phyloP scores from a whole-genome alignment of 768 basidiomycete species.

The Suillus occidentalis region DNA sequence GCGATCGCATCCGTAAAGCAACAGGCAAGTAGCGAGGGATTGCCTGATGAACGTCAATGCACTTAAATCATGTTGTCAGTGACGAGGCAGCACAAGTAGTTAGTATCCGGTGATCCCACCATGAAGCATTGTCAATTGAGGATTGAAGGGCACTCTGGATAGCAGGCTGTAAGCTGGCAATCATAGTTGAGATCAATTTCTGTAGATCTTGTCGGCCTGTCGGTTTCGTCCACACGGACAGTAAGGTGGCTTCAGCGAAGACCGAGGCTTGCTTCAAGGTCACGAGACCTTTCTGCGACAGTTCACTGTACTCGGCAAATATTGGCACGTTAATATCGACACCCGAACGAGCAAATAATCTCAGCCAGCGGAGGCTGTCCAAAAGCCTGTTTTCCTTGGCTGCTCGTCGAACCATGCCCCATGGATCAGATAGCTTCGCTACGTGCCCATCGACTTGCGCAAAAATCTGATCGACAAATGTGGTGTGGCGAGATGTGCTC shows the following conservation, averaged over 20 bases:
- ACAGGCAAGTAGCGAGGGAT: constrained; percentile 59
- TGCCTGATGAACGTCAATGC: constrained; percentile 55
- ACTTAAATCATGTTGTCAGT: constrained; percentile 1
- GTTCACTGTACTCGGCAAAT: constrained; percentile 47
- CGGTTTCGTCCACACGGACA: constrained; percentile 62
- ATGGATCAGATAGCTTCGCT: constrained; percentile 46
- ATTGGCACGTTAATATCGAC: constrained; percentile 57
- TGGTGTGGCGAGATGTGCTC: constrained; percentile 39
- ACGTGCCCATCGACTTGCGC: constrained; percentile 30
- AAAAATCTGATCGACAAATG: constrained; percentile 32
- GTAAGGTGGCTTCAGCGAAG: constrained; percentile 54
- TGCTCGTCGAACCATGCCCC: constrained; percentile 47
- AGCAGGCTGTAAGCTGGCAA: constrained; percentile 41
- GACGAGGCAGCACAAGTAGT: not conserved
- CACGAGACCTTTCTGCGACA: constrained; percentile 38
- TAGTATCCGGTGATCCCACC: constrained; percentile 30
- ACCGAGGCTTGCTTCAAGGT: constrained; percentile 46
- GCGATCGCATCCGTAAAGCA: constrained; percentile 68
- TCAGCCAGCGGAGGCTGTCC: constrained; percentile 58
- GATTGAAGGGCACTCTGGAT: constrained; percentile 39
- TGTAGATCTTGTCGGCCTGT: constrained; percentile 62
- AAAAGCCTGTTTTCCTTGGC: constrained; percentile 46
- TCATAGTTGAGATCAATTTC: constrained; percentile 46
- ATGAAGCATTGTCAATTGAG: constrained; percentile 27
- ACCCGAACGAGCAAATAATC: constrained; percentile 60